A percentile compares a stretch with the other conserved stretches of the same genome.
Conservation (phyloP, 1,139 yeast genomes). For the Kodamaea arcana region DNA sequence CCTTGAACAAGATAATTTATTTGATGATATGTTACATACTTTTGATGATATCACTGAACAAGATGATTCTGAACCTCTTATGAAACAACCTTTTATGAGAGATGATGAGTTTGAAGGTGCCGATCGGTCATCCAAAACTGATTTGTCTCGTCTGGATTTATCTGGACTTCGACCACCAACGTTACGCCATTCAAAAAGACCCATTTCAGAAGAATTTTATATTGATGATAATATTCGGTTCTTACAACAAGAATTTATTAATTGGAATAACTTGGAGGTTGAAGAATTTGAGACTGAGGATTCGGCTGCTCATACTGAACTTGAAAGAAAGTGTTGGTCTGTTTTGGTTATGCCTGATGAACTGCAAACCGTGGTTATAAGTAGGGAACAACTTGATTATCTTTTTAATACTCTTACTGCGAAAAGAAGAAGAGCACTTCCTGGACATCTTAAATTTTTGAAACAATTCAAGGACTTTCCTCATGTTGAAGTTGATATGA, state of each 20-base stretch:
- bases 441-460: constrained; percentile 36
- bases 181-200: constrained; percentile 5
- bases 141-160: no score
- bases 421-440: constrained; percentile 28
- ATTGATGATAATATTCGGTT: constrained; percentile 34
- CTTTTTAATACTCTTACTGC: constrained; percentile 27
- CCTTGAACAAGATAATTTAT: constrained; percentile 24
- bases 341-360: constrained; percentile 7
- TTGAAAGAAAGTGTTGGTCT: constrained; percentile 3
- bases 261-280: constrained; percentile 21
- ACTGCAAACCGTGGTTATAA: constrained; percentile 20
- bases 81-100: constrained; percentile 30
- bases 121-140: no score
- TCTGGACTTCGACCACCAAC: no score
- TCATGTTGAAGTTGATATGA: constrained; percentile 29
- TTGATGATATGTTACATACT: constrained; percentile 31
- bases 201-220: constrained; percentile 22
- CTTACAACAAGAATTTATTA: constrained; percentile 26
- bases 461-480: constrained; percentile 38
- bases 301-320: constrained; percentile 1
- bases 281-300: constrained; percentile 7
- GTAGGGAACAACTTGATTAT: constrained; percentile 27
- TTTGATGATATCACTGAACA: constrained; percentile 20
- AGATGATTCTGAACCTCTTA: constrained; percentile 1
- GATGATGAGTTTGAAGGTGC: no score